These are phyloP conservation scores for Fusarium zealandicum DNA, from an alignment of 2,329 filamentous ascomycete species.

Conservation along the genomic window DNA sequence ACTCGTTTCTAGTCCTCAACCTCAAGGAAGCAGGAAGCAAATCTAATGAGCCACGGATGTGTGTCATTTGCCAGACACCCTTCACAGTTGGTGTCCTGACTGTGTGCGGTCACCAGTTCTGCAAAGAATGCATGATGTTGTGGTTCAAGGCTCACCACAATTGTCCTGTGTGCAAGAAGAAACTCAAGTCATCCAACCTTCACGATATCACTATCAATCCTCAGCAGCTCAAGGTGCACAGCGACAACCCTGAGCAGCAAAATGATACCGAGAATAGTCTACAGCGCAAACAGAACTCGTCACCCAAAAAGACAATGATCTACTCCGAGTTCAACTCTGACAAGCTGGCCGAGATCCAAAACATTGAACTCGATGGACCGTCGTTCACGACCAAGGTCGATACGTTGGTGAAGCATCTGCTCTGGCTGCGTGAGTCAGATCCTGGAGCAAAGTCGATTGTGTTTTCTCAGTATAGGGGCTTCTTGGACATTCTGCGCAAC, in stretches of 20 bases:
- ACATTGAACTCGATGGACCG: constrained; percentile 73
- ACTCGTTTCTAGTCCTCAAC: constrained; percentile 54
- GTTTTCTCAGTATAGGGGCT: constrained; percentile 89
- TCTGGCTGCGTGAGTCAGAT: constrained; percentile 85
- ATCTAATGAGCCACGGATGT: constrained; percentile 71
- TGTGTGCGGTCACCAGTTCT: constrained; percentile 90
- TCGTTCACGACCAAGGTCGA: constrained; percentile 93
- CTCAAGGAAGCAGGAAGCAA: constrained; percentile 66
- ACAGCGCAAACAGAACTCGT: constrained; percentile 27
- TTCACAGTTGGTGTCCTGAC: constrained; percentile 86
- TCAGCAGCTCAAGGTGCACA: constrained; percentile 71
- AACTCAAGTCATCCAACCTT: constrained; percentile 70
- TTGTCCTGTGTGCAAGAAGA: constrained; percentile 85
- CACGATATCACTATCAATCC: constrained; percentile 88
- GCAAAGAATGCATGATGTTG: constrained; percentile 81
- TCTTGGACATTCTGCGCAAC: constrained; percentile 73
- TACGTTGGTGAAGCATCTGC: constrained; percentile 77
- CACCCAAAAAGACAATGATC: constrained; percentile 59
- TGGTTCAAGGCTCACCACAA: constrained; percentile 80
- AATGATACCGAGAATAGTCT: constrained; percentile 10
- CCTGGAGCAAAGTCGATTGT: constrained; percentile 89
- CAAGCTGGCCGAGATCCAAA: constrained; percentile 80
- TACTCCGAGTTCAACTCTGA: constrained; percentile 78
- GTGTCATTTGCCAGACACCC: constrained; percentile 81
- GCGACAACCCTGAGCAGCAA: constrained; percentile 26